Base-by-base conservation (phyloP, 345 rosid species). In the Trapa bicornis region DNA sequence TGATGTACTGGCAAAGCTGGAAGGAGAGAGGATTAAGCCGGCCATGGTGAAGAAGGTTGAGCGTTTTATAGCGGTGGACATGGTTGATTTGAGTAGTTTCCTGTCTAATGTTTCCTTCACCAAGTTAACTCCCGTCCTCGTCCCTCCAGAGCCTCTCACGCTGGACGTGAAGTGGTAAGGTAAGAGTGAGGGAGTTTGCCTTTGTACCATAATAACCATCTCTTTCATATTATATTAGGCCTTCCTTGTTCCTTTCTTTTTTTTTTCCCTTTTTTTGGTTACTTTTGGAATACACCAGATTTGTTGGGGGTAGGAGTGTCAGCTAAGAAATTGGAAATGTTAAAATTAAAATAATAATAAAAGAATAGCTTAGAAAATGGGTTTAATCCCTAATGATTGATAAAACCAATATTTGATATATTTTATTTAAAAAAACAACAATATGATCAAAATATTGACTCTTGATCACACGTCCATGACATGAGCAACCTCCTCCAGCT, bases 121-220 rank as follows among this genome's bases (percentile, higher is more conserved):
- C 0, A 80, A 85, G 87, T 86, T 87, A 73, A 83, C 94, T 37
- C 85, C 90, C 13, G 69, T 86, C 50, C 84, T 90, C 43, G 86
- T 80, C 67, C 95, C 90, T 73, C 80, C 86, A 9, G 95, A 90
- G 77, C 84, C 97, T 67, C 77, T 90, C 70, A 90, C 95, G 41
- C 82, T 90, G 72, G 95, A 80, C 75, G 82, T 90, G 67, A 90
- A 85, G 79, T 90, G 97, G 95, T 88, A 84, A 50, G 97, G 95
- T 88, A 84, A 50, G 78, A 61, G 47, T 6, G 63, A 33, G 37
- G 38, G 35, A 22, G 33, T 70, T 53, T 29, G 52, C 16, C 54
- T 45, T 53, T 71, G 78, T 79, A 67, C 57, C 65, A 69, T 74
- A 71, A 52, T 65, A 47, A 14, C n/a, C 29, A 22, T 22, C 29